Base-by-base conservation (phyloP, 2,329 filamentous ascomycete genomes). In the Ophiocordyceps camponoti-rufipedis region DNA sequence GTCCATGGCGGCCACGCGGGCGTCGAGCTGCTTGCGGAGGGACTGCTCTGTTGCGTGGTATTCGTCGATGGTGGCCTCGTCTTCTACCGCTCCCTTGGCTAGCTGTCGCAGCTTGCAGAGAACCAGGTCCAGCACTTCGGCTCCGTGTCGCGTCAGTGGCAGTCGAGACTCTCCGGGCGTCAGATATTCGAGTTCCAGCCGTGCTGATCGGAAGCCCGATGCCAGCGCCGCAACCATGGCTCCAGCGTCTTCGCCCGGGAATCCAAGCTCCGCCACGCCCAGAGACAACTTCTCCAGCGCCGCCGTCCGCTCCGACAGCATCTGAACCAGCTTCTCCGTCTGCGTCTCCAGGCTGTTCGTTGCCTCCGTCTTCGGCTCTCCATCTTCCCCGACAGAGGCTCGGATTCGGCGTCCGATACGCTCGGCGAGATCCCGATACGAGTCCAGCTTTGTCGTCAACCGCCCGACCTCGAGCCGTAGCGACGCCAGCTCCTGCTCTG, bases 111-210 rank as follows among this genome's bases (percentile, higher is more conserved):
- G 64, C 0, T 68, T 62, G 0, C 55, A 54, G 0, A 79, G 64
- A 5, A 79, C 55, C 12, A 77, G 63, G 47, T 75, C 71, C 0
- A 80, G 64, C 0, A 80, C 65, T 44, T 72, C 66, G 1, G 70
- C 69, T 2, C 74, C 74, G 44, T 69, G 68, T 0, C 68, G 67
- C 0, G 66, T 67, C 0, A 76, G 59, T 0, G 74, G 71, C 0
- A 76, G 63, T 0, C 65, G 53, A n/a, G 71, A 61, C 54, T 80
- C 75, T 6, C 75, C 75, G 0, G 75, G 75, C 0, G 68, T 72
- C 18, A 79, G 64, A 52, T 78, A 78, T 55, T 80, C 76, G 2
- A 80, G 67, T 51, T 80, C 75, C 0, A 79, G 60, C 1, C 76
- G 68, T 1, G 75, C 75, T 2, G 69, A 57, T 18, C 75, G 71